Evolutionary conservation across 306 rosid genomes (phyloP), one percentile per base, ranked within the genome.

Genomic region (Crotalaria pallida): DNA sequence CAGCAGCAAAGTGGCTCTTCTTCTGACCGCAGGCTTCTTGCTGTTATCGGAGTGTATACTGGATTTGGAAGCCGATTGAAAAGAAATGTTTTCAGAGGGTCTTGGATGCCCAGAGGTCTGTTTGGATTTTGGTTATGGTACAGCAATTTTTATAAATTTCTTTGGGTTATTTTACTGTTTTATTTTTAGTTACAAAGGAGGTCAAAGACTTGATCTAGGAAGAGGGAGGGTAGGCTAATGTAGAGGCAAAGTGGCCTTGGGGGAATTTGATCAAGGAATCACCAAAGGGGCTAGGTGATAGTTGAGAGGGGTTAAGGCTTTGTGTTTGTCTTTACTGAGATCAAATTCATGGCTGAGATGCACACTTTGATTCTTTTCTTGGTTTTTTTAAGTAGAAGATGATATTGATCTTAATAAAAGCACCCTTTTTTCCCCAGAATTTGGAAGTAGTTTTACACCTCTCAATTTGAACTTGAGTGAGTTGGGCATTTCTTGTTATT

Each of bases 31-130:
- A 85, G 72, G 83, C 85, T 94, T 74, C 92, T 94, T 23, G 99
- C 96, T 36, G 97, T 94, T 76, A 86, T 94, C 52, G 99, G 99
- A 63, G 97, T 94, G 69, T 89, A 87, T 82, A 94, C 99, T 48
- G 97, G 97, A 72, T 94, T 94, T 64, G 99, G 99, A 64, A 87
- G 99, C 77, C 86, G 63, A 38, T 77, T 91, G 83, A 86, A 83
- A 72, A 85, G 99, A 68, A 91, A 87, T 69, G 78, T 69, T 49
- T 87, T 89, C 73, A 79, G 99, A 84, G 97, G 97, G 74, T 91
- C 99, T 49, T 94, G 99, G 99, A 91, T 94, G 97, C 99, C 97
- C 23, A 86, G 68, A 94, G 99, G 99, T 90, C 41, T 69, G 86
- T 87, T 76, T 50, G 73, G 26, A 24, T 58, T 65, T 58, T n/a